These are phyloP conservation scores for Aspergillus carlsbadensis DNA, from an alignment of 495 filamentous ascomycete species.

Conservation along the genomic window DNA sequence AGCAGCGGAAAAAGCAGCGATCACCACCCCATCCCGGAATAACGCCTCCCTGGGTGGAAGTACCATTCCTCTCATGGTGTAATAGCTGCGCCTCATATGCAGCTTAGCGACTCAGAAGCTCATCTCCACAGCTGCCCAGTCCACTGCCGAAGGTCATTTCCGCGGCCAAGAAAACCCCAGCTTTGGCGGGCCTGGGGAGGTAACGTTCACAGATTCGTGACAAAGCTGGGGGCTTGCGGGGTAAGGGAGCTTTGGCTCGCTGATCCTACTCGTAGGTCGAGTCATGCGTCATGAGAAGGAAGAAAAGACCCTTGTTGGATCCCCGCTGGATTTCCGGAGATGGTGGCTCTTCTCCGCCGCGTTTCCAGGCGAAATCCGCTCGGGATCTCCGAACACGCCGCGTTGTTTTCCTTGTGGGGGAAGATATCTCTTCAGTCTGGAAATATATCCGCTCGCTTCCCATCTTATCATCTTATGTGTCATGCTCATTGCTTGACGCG, in stretches of 20 bases:
- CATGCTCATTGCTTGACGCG: too few relatives aligned
- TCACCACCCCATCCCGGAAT: not conserved
- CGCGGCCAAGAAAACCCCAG: conserved; percentile 1
- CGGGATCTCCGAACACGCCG: not conserved
- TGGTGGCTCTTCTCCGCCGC: not conserved
- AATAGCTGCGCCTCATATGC: not conserved
- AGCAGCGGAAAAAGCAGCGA: not conserved
- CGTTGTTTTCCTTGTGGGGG: too few relatives aligned
- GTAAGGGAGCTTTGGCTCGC: not conserved
- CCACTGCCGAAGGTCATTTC: not conserved
- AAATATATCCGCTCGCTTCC: too few relatives aligned
- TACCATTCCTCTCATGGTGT: too few relatives aligned
- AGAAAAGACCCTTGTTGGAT: not conserved
- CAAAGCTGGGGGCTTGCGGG: not conserved
- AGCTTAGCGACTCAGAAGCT: not conserved
- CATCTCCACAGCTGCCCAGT: not conserved
- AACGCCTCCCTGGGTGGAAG: not conserved
- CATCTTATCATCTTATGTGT: too few relatives aligned
- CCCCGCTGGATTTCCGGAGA: not conserved
- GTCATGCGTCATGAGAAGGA: not conserved
- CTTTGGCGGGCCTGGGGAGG: not conserved
- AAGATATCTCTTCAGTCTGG: too few relatives aligned
- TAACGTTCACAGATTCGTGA: too few relatives aligned
- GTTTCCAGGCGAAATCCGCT: not conserved
- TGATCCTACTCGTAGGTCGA: not conserved